Evolutionary conservation across 768 basidiomycete species (phyloP).

Genomic region (Suillus placidus): DNA sequence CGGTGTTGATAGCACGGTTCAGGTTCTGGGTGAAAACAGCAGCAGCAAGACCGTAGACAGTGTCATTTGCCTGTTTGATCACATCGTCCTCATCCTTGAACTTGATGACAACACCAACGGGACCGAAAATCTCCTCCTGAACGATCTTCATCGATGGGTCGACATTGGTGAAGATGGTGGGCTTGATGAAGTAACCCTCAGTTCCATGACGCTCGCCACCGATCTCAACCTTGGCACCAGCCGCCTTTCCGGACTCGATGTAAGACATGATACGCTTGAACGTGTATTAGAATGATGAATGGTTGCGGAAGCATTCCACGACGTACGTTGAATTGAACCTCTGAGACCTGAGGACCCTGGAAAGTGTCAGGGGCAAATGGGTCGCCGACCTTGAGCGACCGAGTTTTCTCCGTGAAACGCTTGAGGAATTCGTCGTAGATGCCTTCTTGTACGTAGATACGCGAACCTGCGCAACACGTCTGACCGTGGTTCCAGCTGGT

Average conservation of each 20-base stretch:
- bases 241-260: conserved; percentile 72
- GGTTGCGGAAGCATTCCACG: neutral
- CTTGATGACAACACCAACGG: conserved; percentile 74
- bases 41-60: conserved; percentile 83
- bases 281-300: neutral
- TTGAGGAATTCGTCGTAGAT: conserved; percentile 80
- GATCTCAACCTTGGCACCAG: conserved; percentile 66
- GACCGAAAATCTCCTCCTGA: conserved; percentile 78
- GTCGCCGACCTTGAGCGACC: conserved; percentile 65
- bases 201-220: conserved; percentile 65
- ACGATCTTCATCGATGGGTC: conserved; percentile 76
- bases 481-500: conserved; percentile 75
- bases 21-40: conserved; percentile 85
- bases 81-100: conserved; percentile 74
- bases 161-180: conserved; percentile 74
- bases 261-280: conserved; percentile 74
- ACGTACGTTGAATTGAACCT: conserved; percentile 72
- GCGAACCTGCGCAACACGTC: conserved; percentile 77
- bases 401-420: conserved; percentile 56
- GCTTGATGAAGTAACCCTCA: conserved; percentile 72
- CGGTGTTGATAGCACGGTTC: conserved; percentile 69
- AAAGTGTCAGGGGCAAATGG: conserved; percentile 62
- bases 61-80: conserved; percentile 80
- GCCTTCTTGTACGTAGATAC: conserved; percentile 77
- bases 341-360: conserved; percentile 81